Base-by-base conservation (phyloP, 202 grass and related monocot species). In the Zoysia matrella region DNA sequence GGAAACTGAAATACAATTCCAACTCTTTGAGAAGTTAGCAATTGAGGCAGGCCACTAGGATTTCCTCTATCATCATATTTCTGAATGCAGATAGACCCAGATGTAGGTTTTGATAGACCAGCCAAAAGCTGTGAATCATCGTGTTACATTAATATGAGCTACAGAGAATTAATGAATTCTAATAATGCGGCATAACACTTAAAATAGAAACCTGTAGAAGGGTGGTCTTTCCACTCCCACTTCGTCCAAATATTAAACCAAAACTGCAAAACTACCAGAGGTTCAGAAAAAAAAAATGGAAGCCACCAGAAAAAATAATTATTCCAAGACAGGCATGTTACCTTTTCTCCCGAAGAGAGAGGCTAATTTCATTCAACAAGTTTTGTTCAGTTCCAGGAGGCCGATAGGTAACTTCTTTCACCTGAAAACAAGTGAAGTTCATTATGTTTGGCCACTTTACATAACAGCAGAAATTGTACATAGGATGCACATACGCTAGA, bases 1-100 rank as follows among this genome's bases (percentile, higher is more conserved):
- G 92, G 91, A 93, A 98, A 98, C 85, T 98, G 92, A 88, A 98
- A 95, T 67, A 98, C 92, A 52, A 98, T 95, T 75, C 90, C 96
- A 81, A 90, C 91, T 80, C 74, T 89, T 87, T 92, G 77, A 78
- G 90, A 80, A 62, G 77, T 79, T 79, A 95, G 87, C 39, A 78
- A 11, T 85, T 95, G 69, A 42, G 88, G 54, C 1, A 61, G 72
- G 56, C 85, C 65, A 42, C 60, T 79, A 60, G 67, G 80, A 43
- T 74, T 87, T 72, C 90, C 89, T 82, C 66, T 88, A 52, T 88
- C 67, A 62, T 90, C 77, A 88, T 90, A 93, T 60, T 79, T 95
- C 54, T 95, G 86, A 41, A 92, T 60, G 64, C 69, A 82, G 73
- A 98, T 88, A 15, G 90, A 88, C 50, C 95, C 92, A 76, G 70